Evolutionary conservation across 2,329 filamentous ascomycete genomes (phyloP), one percentile per base, ranked within the genome.

Genomic region (Xylaria sp.): DNA sequence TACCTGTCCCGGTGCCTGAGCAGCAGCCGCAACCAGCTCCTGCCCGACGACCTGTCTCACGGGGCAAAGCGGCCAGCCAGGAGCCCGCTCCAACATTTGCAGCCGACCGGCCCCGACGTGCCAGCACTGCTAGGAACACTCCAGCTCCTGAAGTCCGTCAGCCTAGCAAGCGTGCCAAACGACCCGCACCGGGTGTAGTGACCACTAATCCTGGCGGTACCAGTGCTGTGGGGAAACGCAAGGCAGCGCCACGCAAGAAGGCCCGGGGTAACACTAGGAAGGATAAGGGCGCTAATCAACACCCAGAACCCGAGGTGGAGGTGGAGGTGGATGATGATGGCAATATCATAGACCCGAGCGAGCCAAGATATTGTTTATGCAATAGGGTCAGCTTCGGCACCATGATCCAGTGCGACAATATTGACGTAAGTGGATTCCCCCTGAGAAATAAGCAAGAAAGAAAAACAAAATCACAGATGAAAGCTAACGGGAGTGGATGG

Each of bases 371-470:
- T 79, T 96, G 93, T 77, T 79, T 91, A 63, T 96, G 93, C 79
- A 91, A 93, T 73, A 85, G 92, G 66, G 91, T 96, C 62, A 93
- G 91, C 78, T 94, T 90, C 77, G 93, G 93, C 62, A 89, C 87
- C 23, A 96, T 96, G 93, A 93, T 96, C 77, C 88, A 89, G 69
- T 96, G 93, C 80, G 92, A 95, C 76, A 93, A 93, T 75, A 83
- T 88, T 53, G 90, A 93, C 80, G 90, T 92, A 82, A 87, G 89
- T 82, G 63, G 64, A 70, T 66, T 58, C 63, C 51, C 69, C 63
- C 71, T 10, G 2, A 33, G 3, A 46, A 46, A 20, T n/a, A 46
- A 20, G 20, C 60, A 66, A 73, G n/a, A n/a, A n/a, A n/a, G n/a
- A 54, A 69, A 70, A 51, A 4, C 26, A 44, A 60, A 60, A 20